Conservation (phyloP, 768 basidiomycete genomes). For the Mycena amicta region DNA sequence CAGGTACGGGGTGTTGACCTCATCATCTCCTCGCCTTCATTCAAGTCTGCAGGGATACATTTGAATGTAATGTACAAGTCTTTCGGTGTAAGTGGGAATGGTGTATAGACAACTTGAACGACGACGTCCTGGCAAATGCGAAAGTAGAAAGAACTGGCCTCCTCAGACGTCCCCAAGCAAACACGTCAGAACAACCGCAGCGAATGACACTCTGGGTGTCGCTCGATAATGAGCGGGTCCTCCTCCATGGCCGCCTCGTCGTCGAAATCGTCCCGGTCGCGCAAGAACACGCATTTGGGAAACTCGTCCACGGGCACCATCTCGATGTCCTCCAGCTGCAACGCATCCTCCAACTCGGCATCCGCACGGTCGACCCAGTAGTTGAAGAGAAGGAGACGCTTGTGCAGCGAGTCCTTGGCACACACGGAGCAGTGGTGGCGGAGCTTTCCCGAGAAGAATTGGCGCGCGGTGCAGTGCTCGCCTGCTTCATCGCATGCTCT, state of each 20-base stretch:
- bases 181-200: not conserved
- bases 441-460: conserved; percentile 10
- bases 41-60: too few relatives aligned
- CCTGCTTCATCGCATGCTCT: conserved; percentile 14
- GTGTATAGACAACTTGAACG: too few relatives aligned
- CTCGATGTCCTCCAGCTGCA: conserved; percentile 33
- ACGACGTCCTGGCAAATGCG: too few relatives aligned
- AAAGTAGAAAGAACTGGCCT: too few relatives aligned
- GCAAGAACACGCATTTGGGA: conserved; percentile 32
- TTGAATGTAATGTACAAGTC: too few relatives aligned
- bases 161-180: too few relatives aligned
- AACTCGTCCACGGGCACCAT: conserved; percentile 40
- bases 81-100: too few relatives aligned
- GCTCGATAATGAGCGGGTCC: conserved; percentile 2
- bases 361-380: conserved; percentile 41
- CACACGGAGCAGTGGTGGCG: conserved; percentile 14
- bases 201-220: not conserved
- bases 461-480: conserved; percentile 4
- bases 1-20: too few relatives aligned
- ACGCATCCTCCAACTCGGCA: conserved; percentile 49
- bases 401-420: conserved; percentile 14
- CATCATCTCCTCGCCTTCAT: too few relatives aligned
- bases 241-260: conserved; percentile 32
- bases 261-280: conserved; percentile 41
- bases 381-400: conserved; percentile 32